Evolutionary conservation across 768 basidiomycete species (phyloP).

Genomic region (Kwoniella shandongensis): DNA sequence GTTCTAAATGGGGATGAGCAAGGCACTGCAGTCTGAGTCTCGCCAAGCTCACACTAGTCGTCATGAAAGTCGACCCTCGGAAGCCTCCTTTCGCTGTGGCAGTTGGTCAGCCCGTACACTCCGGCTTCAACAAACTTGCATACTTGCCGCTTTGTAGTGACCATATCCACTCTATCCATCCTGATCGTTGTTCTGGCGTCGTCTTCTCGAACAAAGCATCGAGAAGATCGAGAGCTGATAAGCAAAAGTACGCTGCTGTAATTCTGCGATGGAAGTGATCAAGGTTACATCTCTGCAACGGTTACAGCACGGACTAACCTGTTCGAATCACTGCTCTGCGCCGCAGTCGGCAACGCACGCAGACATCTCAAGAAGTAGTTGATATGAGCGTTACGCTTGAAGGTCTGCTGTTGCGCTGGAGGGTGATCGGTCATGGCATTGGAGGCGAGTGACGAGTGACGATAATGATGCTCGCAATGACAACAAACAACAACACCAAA

Average conservation of each 20-base stretch:
- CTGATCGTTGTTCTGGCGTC: slow-evolving; percentile 60
- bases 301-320: slow-evolving; percentile 59
- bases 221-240: slow-evolving; percentile 79
- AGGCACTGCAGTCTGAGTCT: slow-evolving; percentile 1
- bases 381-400: slow-evolving; percentile 61
- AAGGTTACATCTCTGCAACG: background rate
- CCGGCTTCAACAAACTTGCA: background rate
- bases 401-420: slow-evolving; percentile 31
- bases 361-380: slow-evolving; percentile 69
- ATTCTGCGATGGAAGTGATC: slow-evolving; percentile 59
- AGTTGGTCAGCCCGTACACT: background rate
- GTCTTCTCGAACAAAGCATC: slow-evolving; percentile 59
- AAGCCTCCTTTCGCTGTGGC: slow-evolving; percentile 56
- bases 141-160: slow-evolving; percentile 69
- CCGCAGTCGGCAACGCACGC: slow-evolving; percentile 67
- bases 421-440: slow-evolving; percentile 6
- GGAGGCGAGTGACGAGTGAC: background rate
- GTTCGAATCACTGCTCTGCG: slow-evolving; percentile 70
- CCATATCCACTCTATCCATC: slow-evolving; percentile 87
- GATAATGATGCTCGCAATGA: background rate
- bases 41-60: slow-evolving; percentile 41
- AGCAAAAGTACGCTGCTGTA: slow-evolving; percentile 82
- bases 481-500: background rate
- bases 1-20: slow-evolving; percentile 10
- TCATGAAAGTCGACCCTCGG: slow-evolving; percentile 72